Conservation (phyloP, 768 basidiomycete species). For the Chalciporus chontae region DNA sequence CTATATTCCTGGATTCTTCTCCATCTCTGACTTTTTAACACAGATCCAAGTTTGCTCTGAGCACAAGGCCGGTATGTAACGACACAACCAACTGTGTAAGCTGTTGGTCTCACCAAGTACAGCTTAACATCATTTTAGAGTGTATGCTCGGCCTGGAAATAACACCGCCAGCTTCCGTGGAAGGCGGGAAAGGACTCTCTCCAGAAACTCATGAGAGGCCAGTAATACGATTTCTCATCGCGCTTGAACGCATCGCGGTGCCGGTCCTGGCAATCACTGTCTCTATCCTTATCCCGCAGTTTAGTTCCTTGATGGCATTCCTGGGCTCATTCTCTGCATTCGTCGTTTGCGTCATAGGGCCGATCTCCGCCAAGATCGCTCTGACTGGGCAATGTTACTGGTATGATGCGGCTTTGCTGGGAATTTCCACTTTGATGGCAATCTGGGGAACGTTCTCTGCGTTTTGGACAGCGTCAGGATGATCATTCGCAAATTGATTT, state of each 20-base stretch:
- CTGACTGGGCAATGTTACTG: conserved; percentile 46
- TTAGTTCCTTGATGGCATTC: conserved; percentile 83
- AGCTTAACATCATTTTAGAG: conserved; percentile 84
- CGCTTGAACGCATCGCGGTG: conserved; percentile 56
- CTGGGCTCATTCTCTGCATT: conserved; percentile 87
- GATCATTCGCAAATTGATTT: not conserved
- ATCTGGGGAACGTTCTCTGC: conserved; percentile 73
- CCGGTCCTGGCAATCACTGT: conserved; percentile 59
- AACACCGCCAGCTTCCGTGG: conserved; percentile 12
- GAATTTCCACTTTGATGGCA: conserved; percentile 59
- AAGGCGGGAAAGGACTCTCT: conserved; percentile 24
- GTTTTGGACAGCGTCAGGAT: conserved; percentile 39
- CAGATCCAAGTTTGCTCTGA: conserved; percentile 86
- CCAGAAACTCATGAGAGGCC: conserved; percentile 2
- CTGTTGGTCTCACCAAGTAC: conserved; percentile 5
- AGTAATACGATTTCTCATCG: conserved; percentile 40
- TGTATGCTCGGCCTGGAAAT: conserved; percentile 67
- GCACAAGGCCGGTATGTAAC: conserved; percentile 66
- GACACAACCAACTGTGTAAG: not conserved
- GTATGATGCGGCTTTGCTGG: conserved; percentile 55
- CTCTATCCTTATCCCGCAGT: conserved; percentile 76
- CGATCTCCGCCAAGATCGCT: conserved; percentile 66
- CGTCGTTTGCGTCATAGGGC: conserved; percentile 72
- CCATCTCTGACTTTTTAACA: conserved; percentile 12
- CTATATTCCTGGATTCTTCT: not conserved